Evolutionary conservation across 495 filamentous ascomycete genomes (phyloP).

Genomic region (Margaritispora aquatica): DNA sequence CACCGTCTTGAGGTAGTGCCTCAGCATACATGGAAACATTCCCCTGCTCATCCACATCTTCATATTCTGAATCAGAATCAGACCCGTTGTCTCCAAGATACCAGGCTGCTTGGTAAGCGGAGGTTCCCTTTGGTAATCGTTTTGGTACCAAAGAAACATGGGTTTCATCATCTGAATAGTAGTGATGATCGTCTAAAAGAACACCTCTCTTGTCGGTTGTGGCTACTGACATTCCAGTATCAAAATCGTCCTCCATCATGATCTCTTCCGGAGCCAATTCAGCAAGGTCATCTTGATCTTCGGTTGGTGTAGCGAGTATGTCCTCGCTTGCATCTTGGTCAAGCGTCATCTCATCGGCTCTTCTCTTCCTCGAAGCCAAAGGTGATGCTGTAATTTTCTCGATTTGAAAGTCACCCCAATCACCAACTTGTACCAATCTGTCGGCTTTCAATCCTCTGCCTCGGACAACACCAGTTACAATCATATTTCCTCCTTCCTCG

Average conservation of each 20-base stretch:
- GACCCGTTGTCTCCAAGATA: slow-evolving; percentile 68
- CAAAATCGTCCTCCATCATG: slow-evolving; percentile 61
- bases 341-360: slow-evolving; percentile 61
- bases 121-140: slow-evolving; percentile 83
- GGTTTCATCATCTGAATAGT: slow-evolving; percentile 90
- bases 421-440: slow-evolving; percentile 81
- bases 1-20: slow-evolving; percentile 60
- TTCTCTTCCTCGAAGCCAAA: slow-evolving; percentile 44
- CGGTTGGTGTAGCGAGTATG: slow-evolving; percentile 60
- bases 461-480: slow-evolving; percentile 81
- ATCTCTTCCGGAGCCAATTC: slow-evolving; percentile 80
- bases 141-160: slow-evolving; percentile 56
- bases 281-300: slow-evolving; percentile 74
- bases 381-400: slow-evolving; percentile 76
- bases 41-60: slow-evolving; percentile 54
- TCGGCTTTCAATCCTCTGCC: slow-evolving; percentile 85
- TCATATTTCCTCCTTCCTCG: slow-evolving; percentile 46
- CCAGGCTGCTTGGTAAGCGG: slow-evolving; percentile 91
- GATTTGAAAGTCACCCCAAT: slow-evolving; percentile 94
- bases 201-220: slow-evolving; percentile 64
- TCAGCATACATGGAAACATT: slow-evolving; percentile 43
- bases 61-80: slow-evolving; percentile 79
- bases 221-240: slow-evolving; percentile 42
- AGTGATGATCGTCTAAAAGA: slow-evolving; percentile 92
- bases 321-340: slow-evolving; percentile 48